These are phyloP conservation scores for Nannizzia gypsea DNA, from an alignment of 2,329 filamentous ascomycete genomes.

Conservation along the genomic window DNA sequence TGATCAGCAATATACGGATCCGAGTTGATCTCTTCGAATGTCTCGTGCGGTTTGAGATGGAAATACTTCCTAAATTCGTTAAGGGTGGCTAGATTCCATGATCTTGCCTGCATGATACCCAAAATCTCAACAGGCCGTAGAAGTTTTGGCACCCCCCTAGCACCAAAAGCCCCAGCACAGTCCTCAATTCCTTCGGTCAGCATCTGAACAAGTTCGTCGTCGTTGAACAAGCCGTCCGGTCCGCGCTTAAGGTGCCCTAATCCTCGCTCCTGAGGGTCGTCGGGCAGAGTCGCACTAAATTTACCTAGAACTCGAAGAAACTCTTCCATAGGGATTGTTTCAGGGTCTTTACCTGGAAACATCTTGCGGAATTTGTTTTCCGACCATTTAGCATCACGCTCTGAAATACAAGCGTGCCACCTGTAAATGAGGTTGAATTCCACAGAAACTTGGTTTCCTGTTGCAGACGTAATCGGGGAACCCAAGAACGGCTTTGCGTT, in stretches of 20 bases:
- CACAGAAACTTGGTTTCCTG: conserved; percentile 41
- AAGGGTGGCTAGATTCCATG: conserved; percentile 43
- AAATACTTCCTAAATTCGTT: conserved; percentile 53
- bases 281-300: conserved; percentile 44
- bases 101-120: conserved; percentile 63
- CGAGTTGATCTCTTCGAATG: conserved; percentile 48
- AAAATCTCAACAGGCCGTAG: conserved; percentile 66
- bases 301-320: conserved; percentile 39
- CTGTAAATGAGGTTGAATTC: conserved; percentile 46
- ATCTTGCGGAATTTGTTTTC: conserved; percentile 45
- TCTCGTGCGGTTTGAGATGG: conserved; percentile 45
- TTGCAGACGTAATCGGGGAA: conserved; percentile 28
- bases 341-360: conserved; percentile 13
- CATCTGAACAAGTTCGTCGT: conserved; percentile 57
- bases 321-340: conserved; percentile 25
- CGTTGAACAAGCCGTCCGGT: conserved; percentile 50
- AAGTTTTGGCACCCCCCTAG: conserved; percentile 57
- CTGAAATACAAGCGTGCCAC: conserved; percentile 53
- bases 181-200: conserved; percentile 55
- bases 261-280: conserved; percentile 49
- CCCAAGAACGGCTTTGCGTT: conserved; percentile 17
- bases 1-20: conserved; percentile 44
- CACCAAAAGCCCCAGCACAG: conserved; percentile 56
- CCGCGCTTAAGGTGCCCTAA: conserved; percentile 52
- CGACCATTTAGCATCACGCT: conserved; percentile 61